A percentile compares a stretch with the other conserved stretches of the same genome.
These are phyloP conservation scores for Debaryomyces udenii DNA, from an alignment of 1,139 yeast genomes.

Conservation along the genomic window DNA sequence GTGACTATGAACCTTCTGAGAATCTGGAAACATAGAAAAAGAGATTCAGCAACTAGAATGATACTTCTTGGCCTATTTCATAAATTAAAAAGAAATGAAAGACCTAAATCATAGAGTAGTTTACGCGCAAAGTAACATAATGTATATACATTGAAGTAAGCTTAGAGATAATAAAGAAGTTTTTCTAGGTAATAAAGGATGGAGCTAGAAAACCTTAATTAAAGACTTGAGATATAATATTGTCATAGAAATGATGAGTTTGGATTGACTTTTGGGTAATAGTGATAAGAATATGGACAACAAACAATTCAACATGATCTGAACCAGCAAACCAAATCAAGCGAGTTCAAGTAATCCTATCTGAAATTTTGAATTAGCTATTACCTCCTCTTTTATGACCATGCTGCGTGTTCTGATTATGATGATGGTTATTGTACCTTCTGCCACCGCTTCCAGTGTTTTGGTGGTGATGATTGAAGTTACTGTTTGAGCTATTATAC, in stretches of 20 bases:
- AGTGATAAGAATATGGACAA: neutral
- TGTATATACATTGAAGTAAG: neutral
- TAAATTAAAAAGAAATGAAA: too few species aligned
- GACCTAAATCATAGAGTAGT: too few species aligned
- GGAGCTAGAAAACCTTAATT: conserved; percentile 4
- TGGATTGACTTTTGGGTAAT: neutral
- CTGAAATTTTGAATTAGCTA: conserved; percentile 1
- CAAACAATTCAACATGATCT: conserved; percentile 8
- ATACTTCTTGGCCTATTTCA: too few species aligned
- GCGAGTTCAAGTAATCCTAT: conserved; percentile 4
- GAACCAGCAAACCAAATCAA: conserved; percentile 9
- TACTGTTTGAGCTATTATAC: conserved; percentile 8
- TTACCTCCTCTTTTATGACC: conserved; percentile 18
- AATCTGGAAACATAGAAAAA: neutral
- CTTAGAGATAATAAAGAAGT: neutral
- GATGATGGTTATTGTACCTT: conserved; percentile 17
- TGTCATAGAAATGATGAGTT: too few species aligned
- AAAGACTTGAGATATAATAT: neutral
- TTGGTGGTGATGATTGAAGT: conserved; percentile 16
- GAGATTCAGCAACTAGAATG: neutral
- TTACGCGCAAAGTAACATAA: too few species aligned
- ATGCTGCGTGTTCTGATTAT: conserved; percentile 9
- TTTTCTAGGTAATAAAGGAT: neutral
- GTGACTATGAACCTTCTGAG: too few species aligned
- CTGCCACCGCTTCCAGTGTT: conserved; percentile 19